These are phyloP conservation scores for Fusarium sp. DNA, from an alignment of 2,329 filamentous ascomycete genomes.

Conservation along the genomic window DNA sequence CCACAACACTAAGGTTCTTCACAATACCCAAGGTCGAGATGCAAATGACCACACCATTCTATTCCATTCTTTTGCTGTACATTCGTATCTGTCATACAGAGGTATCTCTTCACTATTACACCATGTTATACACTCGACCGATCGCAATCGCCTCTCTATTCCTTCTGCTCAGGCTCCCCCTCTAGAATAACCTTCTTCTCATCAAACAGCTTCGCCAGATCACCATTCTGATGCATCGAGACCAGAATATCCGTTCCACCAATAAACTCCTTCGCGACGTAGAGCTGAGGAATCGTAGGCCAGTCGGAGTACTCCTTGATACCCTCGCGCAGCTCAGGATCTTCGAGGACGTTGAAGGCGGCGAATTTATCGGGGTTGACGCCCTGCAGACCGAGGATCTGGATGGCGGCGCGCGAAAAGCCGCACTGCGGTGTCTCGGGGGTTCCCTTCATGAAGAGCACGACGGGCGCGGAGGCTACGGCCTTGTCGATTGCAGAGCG, in stretches of 20 bases:
- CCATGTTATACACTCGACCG: slow-evolving; percentile 37
- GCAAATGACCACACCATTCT: slow-evolving; percentile 15
- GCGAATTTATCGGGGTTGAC: slow-evolving; percentile 96
- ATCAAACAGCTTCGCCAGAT: slow-evolving; percentile 88
- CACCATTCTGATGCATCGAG: slow-evolving; percentile 96
- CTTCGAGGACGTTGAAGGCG: slow-evolving; percentile 97
- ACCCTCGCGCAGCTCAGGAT: slow-evolving; percentile 83
- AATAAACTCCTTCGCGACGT: slow-evolving; percentile 93
- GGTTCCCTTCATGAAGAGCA: slow-evolving; percentile 99
- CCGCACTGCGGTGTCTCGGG: slow-evolving; percentile 96
- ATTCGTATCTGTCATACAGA: slow-evolving; percentile 37
- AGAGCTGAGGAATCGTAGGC: slow-evolving; percentile 98
- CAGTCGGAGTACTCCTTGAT: slow-evolving; percentile 99
- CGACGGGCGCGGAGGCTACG: slow-evolving; percentile 85
- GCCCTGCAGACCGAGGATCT: slow-evolving; percentile 93
- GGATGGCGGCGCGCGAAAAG: slow-evolving; percentile 93
- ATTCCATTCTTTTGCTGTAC: slow-evolving; percentile 37
- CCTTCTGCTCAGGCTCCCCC: slow-evolving; percentile 51
- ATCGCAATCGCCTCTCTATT: slow-evolving; percentile 25
- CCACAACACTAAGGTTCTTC: neutral
- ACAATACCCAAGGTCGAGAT: neutral
- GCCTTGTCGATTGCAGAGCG: slow-evolving; percentile 88
- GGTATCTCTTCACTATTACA: slow-evolving; percentile 41
- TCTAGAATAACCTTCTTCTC: slow-evolving; percentile 85
- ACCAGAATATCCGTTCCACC: slow-evolving; percentile 98